Conservation (phyloP, 2,329 filamentous ascomycete species). For the Cryoendolithus antarcticus region DNA sequence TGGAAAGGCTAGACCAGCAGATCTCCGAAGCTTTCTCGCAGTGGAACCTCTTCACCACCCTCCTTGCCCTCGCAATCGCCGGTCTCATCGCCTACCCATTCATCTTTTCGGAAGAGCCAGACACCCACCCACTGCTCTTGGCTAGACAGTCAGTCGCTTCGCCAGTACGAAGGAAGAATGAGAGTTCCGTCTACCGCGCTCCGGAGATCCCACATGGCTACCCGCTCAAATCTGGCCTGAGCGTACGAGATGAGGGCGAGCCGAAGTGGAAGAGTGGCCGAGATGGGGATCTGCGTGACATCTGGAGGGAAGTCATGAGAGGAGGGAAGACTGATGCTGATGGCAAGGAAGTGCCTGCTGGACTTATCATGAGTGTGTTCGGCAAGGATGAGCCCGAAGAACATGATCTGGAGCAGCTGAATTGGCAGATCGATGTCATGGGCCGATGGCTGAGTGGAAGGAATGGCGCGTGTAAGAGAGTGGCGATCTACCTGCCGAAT, state of each 20-base stretch:
- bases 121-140: constrained; percentile 83
- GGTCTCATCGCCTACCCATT: constrained; percentile 59
- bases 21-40: constrained; percentile 58
- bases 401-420: constrained; percentile 58
- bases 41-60: constrained; percentile 72
- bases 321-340: constrained; percentile 46
- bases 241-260: constrained; percentile 67
- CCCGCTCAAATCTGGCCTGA: constrained; percentile 62
- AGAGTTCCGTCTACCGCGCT: constrained; percentile 78
- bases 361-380: constrained; percentile 65
- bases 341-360: constrained; percentile 46
- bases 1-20: constrained; percentile 59
- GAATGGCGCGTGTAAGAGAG: constrained; percentile 40
- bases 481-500: constrained; percentile 87
- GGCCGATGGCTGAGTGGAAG: constrained; percentile 61
- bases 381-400: constrained; percentile 65
- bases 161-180: constrained; percentile 66
- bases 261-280: constrained; percentile 74
- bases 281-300: constrained; percentile 79
- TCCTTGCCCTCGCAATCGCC: constrained; percentile 54
- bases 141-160: constrained; percentile 71
- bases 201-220: constrained; percentile 76
- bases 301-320: constrained; percentile 60
- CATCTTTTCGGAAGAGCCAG: constrained; percentile 62
- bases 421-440: constrained; percentile 75